Evolutionary conservation across 2,329 filamentous ascomycete species (phyloP), one percentile per base, ranked within the genome.

Genomic region (Stemphylium lycopersici): DNA sequence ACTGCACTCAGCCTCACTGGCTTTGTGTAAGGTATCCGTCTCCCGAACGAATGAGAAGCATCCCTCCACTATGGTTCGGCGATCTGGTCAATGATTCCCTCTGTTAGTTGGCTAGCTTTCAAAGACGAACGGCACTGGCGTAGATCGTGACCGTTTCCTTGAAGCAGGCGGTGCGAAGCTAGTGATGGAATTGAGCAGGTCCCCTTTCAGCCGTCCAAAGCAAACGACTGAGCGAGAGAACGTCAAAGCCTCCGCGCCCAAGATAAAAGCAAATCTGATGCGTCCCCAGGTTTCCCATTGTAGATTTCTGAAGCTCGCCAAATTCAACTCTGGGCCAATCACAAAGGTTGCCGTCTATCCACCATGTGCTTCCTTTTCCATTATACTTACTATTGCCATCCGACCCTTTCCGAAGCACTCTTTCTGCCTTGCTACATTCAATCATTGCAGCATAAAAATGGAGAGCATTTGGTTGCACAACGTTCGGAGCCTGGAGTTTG

Each of bases 281-380:
- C 31, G 31, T 12, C n/a, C 13, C 10, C 13, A 4, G 15, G 22
- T 4, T 36, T 40, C n/a, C 22, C 4, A 12, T 22, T 22, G 5
- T 10, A 32, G 18, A 11, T 20, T n/a, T n/a, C 22, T 33, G 20
- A 26, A 34, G 16, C 2, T 11, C 4, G 12, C 10, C n/a, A 7
- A 41, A 13, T 22, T 13, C 38, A 15, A 16, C 6, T 36, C 20
- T 5, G 3, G 7, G 12, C 29, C 22, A 8, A 24, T 24, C 18
- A 20, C 18, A 13, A 15, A 38, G 12, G 2, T 33, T n/a, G 10
- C 4, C 7, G 12, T 12, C 8, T 3, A 11, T 26, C 39, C 13
- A 24, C 36, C 16, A 64, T 66, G 62, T 66, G 62, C 48, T 47
- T 66, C 50, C 48, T 62, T 16, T 42, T 66, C 11, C 45, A 57